Conservation (phyloP, 2,329 filamentous ascomycete species). For the Camillea tinctor region DNA sequence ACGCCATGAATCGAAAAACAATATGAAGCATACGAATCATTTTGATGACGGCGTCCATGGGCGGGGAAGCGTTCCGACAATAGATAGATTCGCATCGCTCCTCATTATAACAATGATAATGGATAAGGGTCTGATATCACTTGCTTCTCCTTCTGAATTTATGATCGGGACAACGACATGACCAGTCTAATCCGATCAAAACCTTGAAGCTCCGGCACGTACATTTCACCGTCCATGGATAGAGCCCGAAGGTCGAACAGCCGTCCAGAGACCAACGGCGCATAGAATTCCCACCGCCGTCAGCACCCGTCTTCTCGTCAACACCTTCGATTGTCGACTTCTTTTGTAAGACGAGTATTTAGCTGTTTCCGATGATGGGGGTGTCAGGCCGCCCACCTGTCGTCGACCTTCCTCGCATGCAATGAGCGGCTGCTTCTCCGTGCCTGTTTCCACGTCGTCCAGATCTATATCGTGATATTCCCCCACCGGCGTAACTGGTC, state of each 20-base stretch:
- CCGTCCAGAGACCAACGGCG: conserved; percentile 19
- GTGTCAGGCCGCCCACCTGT: not conserved
- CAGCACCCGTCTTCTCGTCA: conserved; percentile 30
- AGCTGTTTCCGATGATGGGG: not conserved
- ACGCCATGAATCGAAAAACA: conserved; percentile 2
- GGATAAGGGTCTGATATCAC: conserved; percentile 4
- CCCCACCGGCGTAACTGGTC: not conserved
- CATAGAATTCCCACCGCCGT: conserved; percentile 33
- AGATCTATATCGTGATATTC: conserved; percentile 6
- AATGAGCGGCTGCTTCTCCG: conserved; percentile 21
- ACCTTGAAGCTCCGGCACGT: conserved; percentile 5
- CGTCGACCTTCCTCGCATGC: conserved; percentile 1
- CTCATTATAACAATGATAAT: conserved; percentile 7
- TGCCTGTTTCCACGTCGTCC: conserved; percentile 7
- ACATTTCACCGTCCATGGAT: conserved; percentile 2
- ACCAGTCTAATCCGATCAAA: conserved; percentile 10
- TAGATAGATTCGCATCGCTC: conserved; percentile 12
- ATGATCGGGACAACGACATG: not conserved
- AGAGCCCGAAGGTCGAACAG: conserved; percentile 3
- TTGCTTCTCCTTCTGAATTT: conserved; percentile 5
- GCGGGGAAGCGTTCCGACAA: conserved; percentile 2
- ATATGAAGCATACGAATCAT: conserved; percentile 13
- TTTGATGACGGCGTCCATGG: conserved; percentile 7
- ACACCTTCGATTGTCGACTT: conserved; percentile 11
- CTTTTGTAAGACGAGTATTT: not conserved